phyloP scores from a whole-genome alignment of 768 basidiomycete genomes.

The Hirschioporus abietinus region DNA sequence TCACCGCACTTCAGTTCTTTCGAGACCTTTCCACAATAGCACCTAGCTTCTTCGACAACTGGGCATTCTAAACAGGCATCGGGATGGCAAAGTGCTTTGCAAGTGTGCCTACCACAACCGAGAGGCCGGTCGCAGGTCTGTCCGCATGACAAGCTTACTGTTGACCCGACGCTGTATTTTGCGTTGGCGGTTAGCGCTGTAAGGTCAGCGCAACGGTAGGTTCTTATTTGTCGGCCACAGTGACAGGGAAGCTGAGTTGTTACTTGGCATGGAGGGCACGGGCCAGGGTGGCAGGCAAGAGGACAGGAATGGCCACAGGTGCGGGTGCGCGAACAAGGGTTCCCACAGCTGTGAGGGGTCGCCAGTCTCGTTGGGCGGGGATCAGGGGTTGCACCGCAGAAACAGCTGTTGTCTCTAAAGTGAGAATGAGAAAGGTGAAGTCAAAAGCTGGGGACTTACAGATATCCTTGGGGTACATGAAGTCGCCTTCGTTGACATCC shows the following conservation, averaged over 20 bases:
- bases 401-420: conserved; percentile 54
- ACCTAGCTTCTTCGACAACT: conserved; percentile 46
- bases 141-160: conserved; percentile 31
- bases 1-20: conserved; percentile 63
- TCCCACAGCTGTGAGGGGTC: conserved; percentile 74
- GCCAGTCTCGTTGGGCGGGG: conserved; percentile 66
- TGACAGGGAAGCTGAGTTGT: conserved; percentile 74
- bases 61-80: conserved; percentile 69
- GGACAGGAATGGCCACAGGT: conserved; percentile 80
- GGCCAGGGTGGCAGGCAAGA: conserved; percentile 87
- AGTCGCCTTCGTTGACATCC: conserved; percentile 84
- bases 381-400: conserved; percentile 70
- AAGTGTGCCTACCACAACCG: conserved; percentile 70
- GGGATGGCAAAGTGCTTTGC: conserved; percentile 65
- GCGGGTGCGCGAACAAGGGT: conserved; percentile 58
- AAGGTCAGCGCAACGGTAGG: conserved; percentile 50
- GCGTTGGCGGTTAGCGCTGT: conserved; percentile 1
- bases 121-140: conserved; percentile 38
- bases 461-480: conserved; percentile 58
- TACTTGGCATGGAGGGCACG: conserved; percentile 90
- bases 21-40: conserved; percentile 76
- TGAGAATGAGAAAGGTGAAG: background rate
- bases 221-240: conserved; percentile 57
- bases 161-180: conserved; percentile 14
- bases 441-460: conserved; percentile 35